Evolutionary conservation across 2,329 filamentous ascomycete genomes (phyloP), one percentile per base, ranked within the genome.

Genomic region (Pseudocercospora macadamiae): DNA sequence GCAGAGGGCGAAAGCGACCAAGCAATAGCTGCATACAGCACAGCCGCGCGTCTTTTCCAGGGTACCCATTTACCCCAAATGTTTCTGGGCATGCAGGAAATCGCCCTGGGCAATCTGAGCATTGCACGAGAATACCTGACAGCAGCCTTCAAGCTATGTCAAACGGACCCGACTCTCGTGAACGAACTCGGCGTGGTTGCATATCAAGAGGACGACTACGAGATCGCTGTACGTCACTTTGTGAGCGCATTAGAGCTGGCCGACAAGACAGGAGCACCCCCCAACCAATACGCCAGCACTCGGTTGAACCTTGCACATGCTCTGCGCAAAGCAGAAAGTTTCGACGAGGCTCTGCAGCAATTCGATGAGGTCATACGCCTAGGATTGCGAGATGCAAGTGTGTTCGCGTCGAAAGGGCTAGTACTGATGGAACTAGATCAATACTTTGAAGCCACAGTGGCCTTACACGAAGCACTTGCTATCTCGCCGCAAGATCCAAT

Each of bases 1-100:
- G 93, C 92, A 9, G 95, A 99, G 74, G 95, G 95, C 53, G 95
- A 99, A 75, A 93, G 97, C 74, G 95, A 99, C 73, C 95, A 99
- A 77, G 95, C 95, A 48, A 97, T 99, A 63, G 96, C 93, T 7
- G 95, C 96, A 0, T 99, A 99, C 77, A 96, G 91, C 26, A 99
- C 95, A 0, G 95, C 95, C 0, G 93, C 93, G 1, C 85, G 95
- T 36, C 79, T 99, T 0, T 99, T 99, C 76, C 96, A 97, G 80
- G 95, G 95, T 36, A 97, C 93, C 0, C 96, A 99, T 73, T 82
- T 99, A 1, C 95, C 95, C 0, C 93, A 96, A 70, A 85, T 99
- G 2, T 99, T 97, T 73, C 79, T 99, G 23, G 95, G 96, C 5
- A 99, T 99, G 95, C 96, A 99, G 74, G 96, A 99, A 75, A 88